Evolutionary conservation across 2,329 filamentous ascomycete genomes (phyloP), one percentile per base, ranked within the genome.

Genomic region (Scytalidium sp.): DNA sequence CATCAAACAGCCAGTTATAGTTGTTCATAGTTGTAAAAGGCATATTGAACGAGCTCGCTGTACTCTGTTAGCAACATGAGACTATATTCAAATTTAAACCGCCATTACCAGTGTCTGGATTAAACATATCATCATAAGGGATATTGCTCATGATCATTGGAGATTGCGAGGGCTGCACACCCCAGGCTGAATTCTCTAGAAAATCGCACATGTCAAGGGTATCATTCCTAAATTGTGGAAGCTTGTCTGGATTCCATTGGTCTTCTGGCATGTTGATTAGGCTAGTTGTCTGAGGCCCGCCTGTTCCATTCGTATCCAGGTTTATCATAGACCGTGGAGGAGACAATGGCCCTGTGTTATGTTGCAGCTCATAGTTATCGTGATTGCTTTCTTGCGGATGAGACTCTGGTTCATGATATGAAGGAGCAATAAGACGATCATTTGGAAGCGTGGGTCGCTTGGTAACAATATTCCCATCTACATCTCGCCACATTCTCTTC

Each of bases 21-120:
- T 84, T 81, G 53, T 72, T 72, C 51, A 80, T 79, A 1, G 81
- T 83, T 2, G 81, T 83, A 61, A 82, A 85, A 4, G 81, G 81
- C 67, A 83, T 81, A 48, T 85, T 84, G 60, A 85, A 85, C 0
- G 80, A 83, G 58, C 75, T 81, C 23, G 81, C 80, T 59, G 21
- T 19, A 19, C 11, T 17, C n/a, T 25, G 39, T 57, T 43, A 50
- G 43, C 13, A 45, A n/a, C n/a, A 36, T 17, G 11, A 43, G 25
- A 20, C 25, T 19, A 19, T 29, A 19, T n/a, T 13, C 22, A 17
- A 25, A 29, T 3, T 13, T 2, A 19, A 11, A n/a, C 17, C 51
- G 22, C 49, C 41, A 44, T 43, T n/a, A 57, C 56, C 55, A 60
- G 81, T 84, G 58, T 84, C 81, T 41, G 80, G 74, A 50, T 77